Base-by-base conservation (phyloP, 2,329 filamentous ascomycete genomes). In the Keithomyces neogunnii region DNA sequence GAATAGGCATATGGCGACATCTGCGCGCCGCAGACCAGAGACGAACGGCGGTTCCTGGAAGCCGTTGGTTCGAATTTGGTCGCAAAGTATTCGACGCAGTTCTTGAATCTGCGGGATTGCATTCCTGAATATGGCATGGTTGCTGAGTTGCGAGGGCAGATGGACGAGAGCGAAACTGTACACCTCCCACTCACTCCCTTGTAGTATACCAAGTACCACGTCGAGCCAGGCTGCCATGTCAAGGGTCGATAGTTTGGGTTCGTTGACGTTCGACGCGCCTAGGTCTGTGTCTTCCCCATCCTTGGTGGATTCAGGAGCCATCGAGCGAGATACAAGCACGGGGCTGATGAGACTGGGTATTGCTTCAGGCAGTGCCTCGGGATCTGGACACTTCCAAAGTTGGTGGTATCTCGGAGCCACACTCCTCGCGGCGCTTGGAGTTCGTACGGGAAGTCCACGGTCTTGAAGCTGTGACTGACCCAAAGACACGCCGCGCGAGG, bases 111-210 rank as follows among this genome's bases (percentile, higher is more conserved):
- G 84, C 3, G 81, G 76, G 38, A 88, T 82, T 5, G 88, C 82
- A 49, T 79, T 83, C 54, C 77, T 78, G 64, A 96, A 96, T 11
- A 97, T 75, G 10, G 88, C 85, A 62, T 93, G 89, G 60, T 99
- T 99, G 66, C 85, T 88, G 28, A 99, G 75, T 61, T 97, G 92
- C 31, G 88, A 86, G 1, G 89, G 88, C 8, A 96, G 73, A 65
- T 96, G 88, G 5, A 89, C 87, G 32, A 99, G 74, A 19, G 92
- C 80, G 63, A 92, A 96, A 67, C 89, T 92, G 73, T 95, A 96
- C 1, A 95, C 74, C 64, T 97, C 90, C 91, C 92, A 97, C 55
- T 93, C 85, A 46, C 82, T 80, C 40, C 85, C 86, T 51, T 83
- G 78, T 43, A 95, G 71, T n/a, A 93, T 71, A n/a, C 76, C 75